Percentiles rank a stretch among this genome's conserved stretches.
These are phyloP conservation scores for Dovyalis caffra DNA, from an alignment of 345 rosid genomes.

Conservation along the genomic window DNA sequence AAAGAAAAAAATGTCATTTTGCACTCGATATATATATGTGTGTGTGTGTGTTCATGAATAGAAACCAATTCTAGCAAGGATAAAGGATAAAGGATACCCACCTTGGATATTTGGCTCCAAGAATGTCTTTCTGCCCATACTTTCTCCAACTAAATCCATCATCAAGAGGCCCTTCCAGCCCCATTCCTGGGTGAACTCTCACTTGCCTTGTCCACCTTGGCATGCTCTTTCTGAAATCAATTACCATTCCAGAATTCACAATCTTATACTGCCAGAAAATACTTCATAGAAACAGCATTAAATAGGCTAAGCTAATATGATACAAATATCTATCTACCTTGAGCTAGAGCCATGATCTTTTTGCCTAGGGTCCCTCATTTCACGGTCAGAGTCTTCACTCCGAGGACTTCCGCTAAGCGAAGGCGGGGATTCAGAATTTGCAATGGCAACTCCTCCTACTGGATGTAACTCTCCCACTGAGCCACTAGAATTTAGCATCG, in stretches of 20 bases:
- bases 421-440: conserved; percentile 44
- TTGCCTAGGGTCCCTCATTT: conserved; percentile 36
- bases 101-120: conserved; percentile 81
- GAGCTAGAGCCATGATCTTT: conserved; percentile 37
- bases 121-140: conserved; percentile 88
- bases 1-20: no score
- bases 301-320: background rate
- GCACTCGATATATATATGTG: no score
- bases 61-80: no score
- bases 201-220: conserved; percentile 58
- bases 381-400: conserved; percentile 69
- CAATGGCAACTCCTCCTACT: conserved; percentile 16
- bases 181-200: conserved; percentile 47
- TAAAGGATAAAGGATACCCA: background rate
- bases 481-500: conserved; percentile 40
- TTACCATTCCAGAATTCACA: background rate
- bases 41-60: no score
- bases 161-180: conserved; percentile 58
- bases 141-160: conserved; percentile 97
- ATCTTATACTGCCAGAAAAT: background rate
- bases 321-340: conserved; percentile 22
- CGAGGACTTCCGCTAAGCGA: conserved; percentile 55
- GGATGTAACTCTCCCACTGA: conserved; percentile 13
- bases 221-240: conserved; percentile 45
- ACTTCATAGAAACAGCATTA: background rate